A percentile compares a stretch with the other conserved stretches of the same genome.
phyloP scores from a whole-genome alignment of 208 protist species.

The Trypanosoma grayi region DNA sequence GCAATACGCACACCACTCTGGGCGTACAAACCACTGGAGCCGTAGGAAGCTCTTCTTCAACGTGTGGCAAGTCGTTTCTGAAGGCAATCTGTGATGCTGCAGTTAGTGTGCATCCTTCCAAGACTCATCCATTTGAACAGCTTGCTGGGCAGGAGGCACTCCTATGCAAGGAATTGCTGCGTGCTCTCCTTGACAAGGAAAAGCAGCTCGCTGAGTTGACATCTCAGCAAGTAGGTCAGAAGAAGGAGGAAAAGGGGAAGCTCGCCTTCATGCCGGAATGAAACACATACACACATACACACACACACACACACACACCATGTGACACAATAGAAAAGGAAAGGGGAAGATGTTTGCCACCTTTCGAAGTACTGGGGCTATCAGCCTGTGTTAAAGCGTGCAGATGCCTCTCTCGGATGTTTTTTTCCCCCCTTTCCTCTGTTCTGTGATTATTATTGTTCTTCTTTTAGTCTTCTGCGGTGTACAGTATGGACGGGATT shows the following conservation, averaged over 20 bases:
- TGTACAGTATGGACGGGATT: slow-evolving; percentile 10
- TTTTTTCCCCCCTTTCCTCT: not conserved
- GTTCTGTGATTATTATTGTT: not conserved
- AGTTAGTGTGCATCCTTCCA: not conserved
- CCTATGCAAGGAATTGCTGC: slow-evolving; percentile 54
- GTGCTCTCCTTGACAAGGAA: slow-evolving; percentile 73
- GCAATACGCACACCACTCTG: not conserved
- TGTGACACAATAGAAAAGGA: too few species aligned
- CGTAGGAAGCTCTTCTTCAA: not conserved
- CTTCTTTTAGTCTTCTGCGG: not conserved
- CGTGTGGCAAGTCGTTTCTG: not conserved
- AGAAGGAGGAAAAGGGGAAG: not conserved
- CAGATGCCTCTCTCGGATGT: not conserved
- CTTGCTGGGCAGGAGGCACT: slow-evolving; percentile 18
- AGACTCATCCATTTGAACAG: slow-evolving; percentile 13
- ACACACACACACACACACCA: too few species aligned
- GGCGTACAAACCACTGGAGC: not conserved
- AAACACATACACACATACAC: too few species aligned
- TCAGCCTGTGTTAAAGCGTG: not conserved
- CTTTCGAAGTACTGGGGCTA: not conserved
- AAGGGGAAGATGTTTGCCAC: too few species aligned
- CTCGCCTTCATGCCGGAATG: not conserved
- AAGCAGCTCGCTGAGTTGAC: slow-evolving; percentile 48
- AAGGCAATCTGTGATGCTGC: not conserved
- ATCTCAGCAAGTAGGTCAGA: slow-evolving; percentile 31